Evolutionary conservation across 2,329 filamentous ascomycete genomes (phyloP), one percentile per base, ranked within the genome.

Genomic region (Scedosporium aurantiacum): DNA sequence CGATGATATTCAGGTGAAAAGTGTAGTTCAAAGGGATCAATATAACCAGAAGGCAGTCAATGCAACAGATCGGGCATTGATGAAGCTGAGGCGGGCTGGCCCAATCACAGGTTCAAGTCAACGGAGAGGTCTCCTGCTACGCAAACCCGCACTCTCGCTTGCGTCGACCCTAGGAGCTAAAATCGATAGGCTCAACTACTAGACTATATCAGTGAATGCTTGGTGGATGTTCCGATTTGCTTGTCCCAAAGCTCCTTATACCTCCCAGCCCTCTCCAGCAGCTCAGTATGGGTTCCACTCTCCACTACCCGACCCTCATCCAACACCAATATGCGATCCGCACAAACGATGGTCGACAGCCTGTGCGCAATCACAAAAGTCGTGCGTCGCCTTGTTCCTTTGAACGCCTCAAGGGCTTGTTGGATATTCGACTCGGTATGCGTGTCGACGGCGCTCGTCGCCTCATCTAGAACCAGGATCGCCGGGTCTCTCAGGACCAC

Each of bases 261-360:
- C 64, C 76, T 76, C 1, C 81, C 81, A 2, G 74, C 73, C n/a
- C 65, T 63, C 21, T 71, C 67, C 27, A 84, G 66, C 50, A 85
- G 68, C 32, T 79, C 74, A 0, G 72, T 65, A 64, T 84, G 82
- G 18, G 74, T 76, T 4, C 82, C 82, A 37, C 74, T 72, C 67
- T 84, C 80, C 23, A 79, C 71, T 25, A 84, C 74, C 41, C 71
- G 69, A 4, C 82, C 82, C 47, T 78, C 72, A 61, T 80, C 73
- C 27, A 84, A 70, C 4, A 83, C 81, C 54, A 83, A 61, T 47
- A 84, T 82, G 58, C 73, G 71, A 63, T 85, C 79, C 0, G 81
- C 77, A 1, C 16, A 75, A 21, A 81, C 78, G 40, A 74, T 69
- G 0, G 72, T 73, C 2, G 70, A 72, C 2, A 75, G 66, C 55